phyloP scores from a whole-genome alignment of 2,329 filamentous ascomycete genomes.

The Juglanconis sp. region DNA sequence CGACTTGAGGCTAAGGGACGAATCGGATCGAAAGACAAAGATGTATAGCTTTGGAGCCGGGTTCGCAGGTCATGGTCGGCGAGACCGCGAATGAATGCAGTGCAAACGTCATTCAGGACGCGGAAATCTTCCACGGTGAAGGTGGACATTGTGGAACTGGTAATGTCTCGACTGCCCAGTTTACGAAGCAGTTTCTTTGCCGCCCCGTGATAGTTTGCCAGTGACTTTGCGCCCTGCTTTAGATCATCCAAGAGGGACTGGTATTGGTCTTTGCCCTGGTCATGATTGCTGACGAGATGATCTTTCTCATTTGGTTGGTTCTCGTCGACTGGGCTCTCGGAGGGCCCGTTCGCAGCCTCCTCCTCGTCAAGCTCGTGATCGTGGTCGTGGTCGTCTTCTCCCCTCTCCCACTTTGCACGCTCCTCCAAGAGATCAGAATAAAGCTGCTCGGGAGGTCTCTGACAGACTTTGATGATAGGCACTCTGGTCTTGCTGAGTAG shows the following conservation, averaged over 20 bases:
- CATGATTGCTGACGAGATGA: neutral
- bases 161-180: conserved; percentile 49
- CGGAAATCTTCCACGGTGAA: conserved; percentile 43
- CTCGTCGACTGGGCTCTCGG: neutral
- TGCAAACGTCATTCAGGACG: conserved; percentile 49
- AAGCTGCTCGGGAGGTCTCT: conserved; percentile 62
- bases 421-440: conserved; percentile 60
- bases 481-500: conserved; percentile 76
- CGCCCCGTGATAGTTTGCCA: conserved; percentile 44
- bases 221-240: conserved; percentile 38
- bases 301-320: conserved; percentile 10
- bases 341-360: conserved; percentile 33
- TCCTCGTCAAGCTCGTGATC: conserved; percentile 33
- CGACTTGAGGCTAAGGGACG: conserved; percentile 30
- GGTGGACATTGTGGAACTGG: conserved; percentile 40
- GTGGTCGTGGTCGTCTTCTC: conserved; percentile 37
- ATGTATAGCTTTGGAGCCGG: conserved; percentile 45
- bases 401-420: conserved; percentile 68
- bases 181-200: conserved; percentile 50
- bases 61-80: conserved; percentile 41
- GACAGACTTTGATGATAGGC: conserved; percentile 83
- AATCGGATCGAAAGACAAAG: conserved; percentile 37
- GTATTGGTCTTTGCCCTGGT: neutral
- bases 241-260: conserved; percentile 25
- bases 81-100: conserved; percentile 54